Evolutionary conservation across 768 basidiomycete species (phyloP).

Genomic region (Tephrocybe sp.): DNA sequence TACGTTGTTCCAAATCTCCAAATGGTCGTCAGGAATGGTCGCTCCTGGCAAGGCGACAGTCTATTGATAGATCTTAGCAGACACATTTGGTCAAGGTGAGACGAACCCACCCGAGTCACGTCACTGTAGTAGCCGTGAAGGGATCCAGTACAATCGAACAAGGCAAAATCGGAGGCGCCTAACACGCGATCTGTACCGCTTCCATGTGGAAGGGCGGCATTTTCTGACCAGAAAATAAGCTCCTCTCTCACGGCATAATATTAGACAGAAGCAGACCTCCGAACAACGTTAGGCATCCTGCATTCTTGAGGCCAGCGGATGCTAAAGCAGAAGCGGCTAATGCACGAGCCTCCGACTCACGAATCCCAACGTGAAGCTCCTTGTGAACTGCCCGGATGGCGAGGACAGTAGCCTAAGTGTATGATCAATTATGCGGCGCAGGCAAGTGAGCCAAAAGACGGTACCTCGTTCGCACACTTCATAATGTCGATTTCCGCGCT

Average conservation of each 20-base stretch:
- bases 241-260: background rate
- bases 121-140: slow-evolving; percentile 79
- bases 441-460: slow-evolving; percentile 1
- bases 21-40: slow-evolving; percentile 50
- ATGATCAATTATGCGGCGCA: slow-evolving; percentile 1
- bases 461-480: slow-evolving; percentile 78
- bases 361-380: slow-evolving; percentile 68
- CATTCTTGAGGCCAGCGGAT: slow-evolving; percentile 56
- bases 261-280: slow-evolving; percentile 53
- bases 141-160: slow-evolving; percentile 73
- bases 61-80: slow-evolving; percentile 24
- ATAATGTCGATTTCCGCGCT: slow-evolving; percentile 67
- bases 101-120: slow-evolving; percentile 62
- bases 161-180: slow-evolving; percentile 56
- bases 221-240: slow-evolving; percentile 46
- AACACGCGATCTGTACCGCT: slow-evolving; percentile 68
- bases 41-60: slow-evolving; percentile 68
- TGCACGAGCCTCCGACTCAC: slow-evolving; percentile 65
- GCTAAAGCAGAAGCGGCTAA: slow-evolving; percentile 58
- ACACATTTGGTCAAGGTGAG: background rate
- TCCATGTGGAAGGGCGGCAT: slow-evolving; percentile 87
- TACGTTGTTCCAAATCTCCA: slow-evolving; percentile 65
- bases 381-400: slow-evolving; percentile 67
- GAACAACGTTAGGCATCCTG: slow-evolving; percentile 70
- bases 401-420: slow-evolving; percentile 67